Conservation (phyloP, 2,329 filamentous ascomycete species). For the Emmonsiellopsis sp. region DNA sequence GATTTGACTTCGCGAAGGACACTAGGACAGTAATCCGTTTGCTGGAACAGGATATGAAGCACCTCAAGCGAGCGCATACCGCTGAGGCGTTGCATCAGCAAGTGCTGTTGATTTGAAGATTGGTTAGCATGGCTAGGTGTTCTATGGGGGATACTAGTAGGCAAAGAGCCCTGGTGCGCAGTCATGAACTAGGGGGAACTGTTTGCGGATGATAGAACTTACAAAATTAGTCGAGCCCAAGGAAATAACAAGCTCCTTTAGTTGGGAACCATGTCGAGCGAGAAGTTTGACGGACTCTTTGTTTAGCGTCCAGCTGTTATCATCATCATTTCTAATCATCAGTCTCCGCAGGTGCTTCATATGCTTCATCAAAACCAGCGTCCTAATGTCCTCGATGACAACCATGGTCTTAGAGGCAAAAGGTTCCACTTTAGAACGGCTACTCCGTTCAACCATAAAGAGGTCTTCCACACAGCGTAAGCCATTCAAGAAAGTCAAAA, state of each 20-base stretch:
- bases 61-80: conserved; percentile 14
- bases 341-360: conserved; percentile 44
- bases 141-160: neutral
- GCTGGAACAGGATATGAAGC: conserved; percentile 15
- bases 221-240: conserved; percentile 15
- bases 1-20: conserved; percentile 13
- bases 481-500: conserved; percentile 41
- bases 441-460: conserved; percentile 49
- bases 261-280: conserved; percentile 8
- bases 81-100: conserved; percentile 14
- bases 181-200: neutral
- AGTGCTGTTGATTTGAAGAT: conserved; percentile 9
- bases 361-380: conserved; percentile 50
- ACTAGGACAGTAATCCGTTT: conserved; percentile 9
- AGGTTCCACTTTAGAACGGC: conserved; percentile 42
- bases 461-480: conserved; percentile 48
- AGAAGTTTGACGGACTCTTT: conserved; percentile 10
- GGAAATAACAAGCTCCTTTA: conserved; percentile 16
- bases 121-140: neutral
- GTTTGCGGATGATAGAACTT: conserved; percentile 4
- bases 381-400: conserved; percentile 50
- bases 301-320: conserved; percentile 44
- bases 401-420: conserved; percentile 43
- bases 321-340: conserved; percentile 50
- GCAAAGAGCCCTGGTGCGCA: no score